These are phyloP conservation scores for Nicotiana obtusifolia DNA, from an alignment of 257 asterid species.

Conservation along the genomic window DNA sequence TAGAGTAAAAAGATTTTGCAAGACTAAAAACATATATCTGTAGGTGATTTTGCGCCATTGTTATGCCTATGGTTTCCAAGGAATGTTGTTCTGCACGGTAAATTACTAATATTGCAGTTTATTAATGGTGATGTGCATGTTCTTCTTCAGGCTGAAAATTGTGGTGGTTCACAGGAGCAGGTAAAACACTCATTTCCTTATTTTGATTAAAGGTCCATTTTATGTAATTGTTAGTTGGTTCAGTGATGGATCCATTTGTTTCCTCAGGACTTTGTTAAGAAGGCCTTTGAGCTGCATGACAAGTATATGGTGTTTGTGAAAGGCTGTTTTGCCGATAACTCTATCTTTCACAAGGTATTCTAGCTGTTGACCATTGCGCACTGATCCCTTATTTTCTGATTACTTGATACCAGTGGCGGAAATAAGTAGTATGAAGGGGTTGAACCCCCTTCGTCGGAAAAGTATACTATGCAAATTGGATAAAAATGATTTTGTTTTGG, in stretches of 20 bases:
- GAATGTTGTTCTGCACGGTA: neutral
- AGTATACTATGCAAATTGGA: no score
- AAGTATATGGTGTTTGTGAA: slow-evolving; percentile 35
- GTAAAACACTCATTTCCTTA: slow-evolving; percentile 12
- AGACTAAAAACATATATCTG: neutral
- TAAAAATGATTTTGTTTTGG: no score
- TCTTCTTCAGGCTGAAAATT: slow-evolving; percentile 31
- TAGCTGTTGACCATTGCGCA: neutral
- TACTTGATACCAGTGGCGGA: no score
- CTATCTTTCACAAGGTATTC: slow-evolving; percentile 42
- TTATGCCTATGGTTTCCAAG: neutral
- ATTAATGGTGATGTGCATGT: slow-evolving; percentile 8
- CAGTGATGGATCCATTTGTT: neutral
- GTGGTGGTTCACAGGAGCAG: slow-evolving; percentile 35
- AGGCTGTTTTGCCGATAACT: slow-evolving; percentile 30
- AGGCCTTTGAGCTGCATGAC: slow-evolving; percentile 41
- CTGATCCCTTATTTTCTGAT: neutral
- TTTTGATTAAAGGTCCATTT: neutral
- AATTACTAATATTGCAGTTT: neutral
- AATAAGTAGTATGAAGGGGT: no score
- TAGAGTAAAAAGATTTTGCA: neutral
- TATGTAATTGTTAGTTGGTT: neutral
- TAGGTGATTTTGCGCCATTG: neutral
- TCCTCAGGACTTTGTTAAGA: slow-evolving; percentile 35
- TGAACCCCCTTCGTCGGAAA: no score